A percentile compares a stretch with the other conserved stretches of the same genome.
phyloP scores from a whole-genome alignment of 2,329 filamentous ascomycete genomes.

The Fusarium sp. region DNA sequence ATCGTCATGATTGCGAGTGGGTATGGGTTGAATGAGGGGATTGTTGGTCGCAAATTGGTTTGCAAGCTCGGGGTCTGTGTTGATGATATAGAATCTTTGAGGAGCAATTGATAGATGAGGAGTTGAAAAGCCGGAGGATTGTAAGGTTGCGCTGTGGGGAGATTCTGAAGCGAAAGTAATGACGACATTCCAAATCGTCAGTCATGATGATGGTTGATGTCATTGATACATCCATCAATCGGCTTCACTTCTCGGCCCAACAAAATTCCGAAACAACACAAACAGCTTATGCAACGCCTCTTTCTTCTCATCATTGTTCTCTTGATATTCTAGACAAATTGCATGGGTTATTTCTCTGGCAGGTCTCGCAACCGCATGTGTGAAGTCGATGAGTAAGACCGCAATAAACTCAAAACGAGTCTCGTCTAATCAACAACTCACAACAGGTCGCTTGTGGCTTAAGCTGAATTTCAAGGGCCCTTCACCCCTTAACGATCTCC shows the following conservation, averaged over 20 bases:
- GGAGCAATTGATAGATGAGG: not conserved
- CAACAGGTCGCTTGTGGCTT: rapidly evolving
- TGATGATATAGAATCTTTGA: not conserved
- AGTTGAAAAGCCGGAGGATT: not conserved
- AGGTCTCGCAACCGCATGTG: not conserved
- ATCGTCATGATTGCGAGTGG: not conserved
- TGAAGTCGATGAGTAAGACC: not conserved
- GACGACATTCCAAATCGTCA: slow-evolving; percentile 29
- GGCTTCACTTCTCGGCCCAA: slow-evolving; percentile 3
- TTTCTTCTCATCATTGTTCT: rapidly evolving
- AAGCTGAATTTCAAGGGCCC: not conserved
- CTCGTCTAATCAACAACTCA: not conserved
- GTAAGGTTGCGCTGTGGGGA: not conserved
- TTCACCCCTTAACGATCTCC: slow-evolving; percentile 12
- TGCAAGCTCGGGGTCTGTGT: not conserved
- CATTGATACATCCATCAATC: slow-evolving; percentile 21
- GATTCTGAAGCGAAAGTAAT: slow-evolving; percentile 2
- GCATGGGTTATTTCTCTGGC: not conserved
- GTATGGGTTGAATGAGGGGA: rapidly evolving
- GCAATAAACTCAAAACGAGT: not conserved
- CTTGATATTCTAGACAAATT: not conserved
- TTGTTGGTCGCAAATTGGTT: not conserved
- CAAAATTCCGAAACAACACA: not conserved
- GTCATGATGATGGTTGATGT: slow-evolving; percentile 31
- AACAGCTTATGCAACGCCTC: not conserved